Conservation (phyloP, 2,329 filamentous ascomycete genomes). For the Neonectria neomacrospora region DNA sequence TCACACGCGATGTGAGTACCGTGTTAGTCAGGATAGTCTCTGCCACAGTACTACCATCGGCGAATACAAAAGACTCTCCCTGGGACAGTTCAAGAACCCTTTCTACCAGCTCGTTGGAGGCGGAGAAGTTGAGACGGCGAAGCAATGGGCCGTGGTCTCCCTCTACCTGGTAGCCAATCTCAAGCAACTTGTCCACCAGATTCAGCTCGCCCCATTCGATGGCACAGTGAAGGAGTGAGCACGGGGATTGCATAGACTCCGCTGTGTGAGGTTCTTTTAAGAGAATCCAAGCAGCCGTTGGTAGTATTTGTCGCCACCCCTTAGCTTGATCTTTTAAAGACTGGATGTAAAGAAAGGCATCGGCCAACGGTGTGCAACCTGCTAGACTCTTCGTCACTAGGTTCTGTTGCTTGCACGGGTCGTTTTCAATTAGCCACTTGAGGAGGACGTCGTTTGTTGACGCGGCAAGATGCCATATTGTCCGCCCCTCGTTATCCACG, state of each 20-base stretch:
- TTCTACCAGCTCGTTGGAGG: constrained; percentile 35
- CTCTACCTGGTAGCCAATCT: constrained; percentile 22
- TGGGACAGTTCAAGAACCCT: constrained; percentile 39
- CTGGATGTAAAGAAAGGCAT: constrained; percentile 44
- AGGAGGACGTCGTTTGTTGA: constrained; percentile 49
- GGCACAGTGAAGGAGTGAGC: constrained; percentile 28
- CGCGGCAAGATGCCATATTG: constrained; percentile 53
- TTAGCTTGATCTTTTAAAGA: constrained; percentile 15
- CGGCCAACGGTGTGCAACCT: constrained; percentile 47
- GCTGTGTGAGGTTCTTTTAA: constrained; percentile 27
- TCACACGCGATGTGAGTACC: constrained; percentile 12
- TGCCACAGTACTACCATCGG: constrained; percentile 38
- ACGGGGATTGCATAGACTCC: constrained; percentile 10
- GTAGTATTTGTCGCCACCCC: not conserved
- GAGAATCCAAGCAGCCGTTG: constrained; percentile 32
- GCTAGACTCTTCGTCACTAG: constrained; percentile 34
- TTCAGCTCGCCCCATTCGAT: constrained; percentile 44
- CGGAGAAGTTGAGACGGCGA: constrained; percentile 42
- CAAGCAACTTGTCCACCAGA: constrained; percentile 38
- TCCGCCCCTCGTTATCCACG: constrained; percentile 47
- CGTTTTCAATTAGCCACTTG: constrained; percentile 46
- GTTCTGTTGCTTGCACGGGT: constrained; percentile 45
- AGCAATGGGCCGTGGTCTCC: constrained; percentile 8
- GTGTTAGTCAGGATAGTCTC: constrained; percentile 48
- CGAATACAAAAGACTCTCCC: constrained; percentile 27